Conservation (phyloP, 345 rosid species). For the Eutrema heterophyllum region DNA sequence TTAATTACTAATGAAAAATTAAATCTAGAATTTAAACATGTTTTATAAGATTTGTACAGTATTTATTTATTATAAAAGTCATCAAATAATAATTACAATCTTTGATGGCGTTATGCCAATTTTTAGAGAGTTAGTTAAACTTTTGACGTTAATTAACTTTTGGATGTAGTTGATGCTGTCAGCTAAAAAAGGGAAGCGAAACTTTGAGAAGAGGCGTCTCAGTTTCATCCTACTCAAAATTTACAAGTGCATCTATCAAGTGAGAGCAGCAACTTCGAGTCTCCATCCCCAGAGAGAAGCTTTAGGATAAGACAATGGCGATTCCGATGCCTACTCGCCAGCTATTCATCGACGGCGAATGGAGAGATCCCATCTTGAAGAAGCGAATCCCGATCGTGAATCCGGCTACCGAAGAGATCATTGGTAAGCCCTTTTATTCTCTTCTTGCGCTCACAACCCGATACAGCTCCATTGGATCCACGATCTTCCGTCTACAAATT, state of each 20-base stretch:
- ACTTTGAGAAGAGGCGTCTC: not conserved
- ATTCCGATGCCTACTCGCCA: slow-evolving; percentile 49
- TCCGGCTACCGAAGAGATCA: slow-evolving; percentile 67
- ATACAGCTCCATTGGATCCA: not conserved
- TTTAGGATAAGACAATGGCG: slow-evolving; percentile 37
- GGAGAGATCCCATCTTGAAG: slow-evolving; percentile 75
- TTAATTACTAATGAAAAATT: not conserved
- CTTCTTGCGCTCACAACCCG: too few species aligned
- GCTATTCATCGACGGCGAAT: slow-evolving; percentile 80
- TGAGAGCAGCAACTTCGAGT: not conserved
- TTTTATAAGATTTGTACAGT: not conserved
- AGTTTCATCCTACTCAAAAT: not conserved
- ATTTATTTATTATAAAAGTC: not conserved
- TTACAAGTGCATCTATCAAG: not conserved
- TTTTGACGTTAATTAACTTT: not conserved
- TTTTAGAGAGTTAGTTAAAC: too few species aligned
- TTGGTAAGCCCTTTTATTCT: slow-evolving; percentile 40
- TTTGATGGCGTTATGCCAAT: not conserved
- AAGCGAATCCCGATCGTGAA: slow-evolving; percentile 68
- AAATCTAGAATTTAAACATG: not conserved
- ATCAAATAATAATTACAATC: too few species aligned
- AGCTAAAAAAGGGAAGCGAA: not conserved
- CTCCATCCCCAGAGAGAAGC: not conserved
- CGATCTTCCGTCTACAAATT: not conserved
- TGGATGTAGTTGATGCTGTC: not conserved